Evolutionary conservation across 2,329 filamentous ascomycete genomes (phyloP).

Genomic region (Neonectria neomacrospora): DNA sequence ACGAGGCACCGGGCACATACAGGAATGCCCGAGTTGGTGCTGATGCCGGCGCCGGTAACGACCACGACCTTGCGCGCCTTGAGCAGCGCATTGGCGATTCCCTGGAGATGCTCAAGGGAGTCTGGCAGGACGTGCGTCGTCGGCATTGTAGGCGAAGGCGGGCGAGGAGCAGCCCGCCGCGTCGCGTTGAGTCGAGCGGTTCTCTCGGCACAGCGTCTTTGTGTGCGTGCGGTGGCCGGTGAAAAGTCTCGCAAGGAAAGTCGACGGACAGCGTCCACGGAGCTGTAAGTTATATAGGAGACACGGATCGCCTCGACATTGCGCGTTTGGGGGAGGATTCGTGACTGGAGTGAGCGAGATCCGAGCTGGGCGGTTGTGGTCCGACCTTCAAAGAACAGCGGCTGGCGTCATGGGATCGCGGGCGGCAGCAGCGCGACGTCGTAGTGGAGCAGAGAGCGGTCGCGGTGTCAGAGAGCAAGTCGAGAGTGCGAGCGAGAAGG

Average conservation of each 20-base stretch:
- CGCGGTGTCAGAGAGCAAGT: conserved; percentile 9
- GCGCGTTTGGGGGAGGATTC: conserved; percentile 12
- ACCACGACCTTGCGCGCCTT: conserved; percentile 77
- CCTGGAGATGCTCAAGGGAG: conserved; percentile 66
- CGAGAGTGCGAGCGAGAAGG: not conserved
- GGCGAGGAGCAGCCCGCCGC: conserved; percentile 36
- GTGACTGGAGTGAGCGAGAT: not conserved
- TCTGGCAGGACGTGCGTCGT: conserved; percentile 65
- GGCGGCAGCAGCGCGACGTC: conserved; percentile 19
- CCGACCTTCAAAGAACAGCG: conserved; percentile 14
- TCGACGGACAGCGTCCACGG: conserved; percentile 15
- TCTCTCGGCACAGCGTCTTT: conserved; percentile 12
- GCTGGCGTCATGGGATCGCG: conserved; percentile 17
- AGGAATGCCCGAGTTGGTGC: conserved; percentile 80
- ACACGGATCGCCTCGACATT: conserved; percentile 17
- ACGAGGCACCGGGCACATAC: conserved; percentile 53
- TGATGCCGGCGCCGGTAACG: conserved; percentile 78
- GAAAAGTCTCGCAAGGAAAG: not conserved
- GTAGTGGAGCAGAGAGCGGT: conserved; percentile 19
- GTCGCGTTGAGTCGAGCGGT: conserved; percentile 36
- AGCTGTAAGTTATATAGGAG: conserved; percentile 13
- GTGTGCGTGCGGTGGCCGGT: not conserved
- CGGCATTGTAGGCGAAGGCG: conserved; percentile 60
- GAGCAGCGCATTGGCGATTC: conserved; percentile 71
- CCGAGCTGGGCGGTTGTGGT: conserved; percentile 17